Percentiles rank a stretch among this genome's conserved stretches.
Conservation (phyloP, 306 rosid species). For the Delonix regia region DNA sequence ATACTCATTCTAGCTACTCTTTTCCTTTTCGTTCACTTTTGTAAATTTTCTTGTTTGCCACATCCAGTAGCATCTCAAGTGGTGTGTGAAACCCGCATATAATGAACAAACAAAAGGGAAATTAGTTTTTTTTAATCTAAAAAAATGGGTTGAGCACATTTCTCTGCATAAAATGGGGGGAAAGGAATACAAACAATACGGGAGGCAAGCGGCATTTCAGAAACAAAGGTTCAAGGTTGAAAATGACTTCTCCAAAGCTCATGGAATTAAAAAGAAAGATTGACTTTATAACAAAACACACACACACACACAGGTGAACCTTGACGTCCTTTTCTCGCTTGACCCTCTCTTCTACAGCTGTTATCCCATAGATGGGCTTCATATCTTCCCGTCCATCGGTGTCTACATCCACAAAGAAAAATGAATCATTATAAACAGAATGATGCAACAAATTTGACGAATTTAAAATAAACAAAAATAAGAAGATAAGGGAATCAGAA, state of each 20-base stretch:
- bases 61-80: neutral
- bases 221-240: neutral
- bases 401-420: constrained; percentile 48
- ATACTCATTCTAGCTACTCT: neutral
- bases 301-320: constrained; percentile 43
- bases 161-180: neutral
- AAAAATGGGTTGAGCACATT: neutral
- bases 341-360: constrained; percentile 99
- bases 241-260: neutral
- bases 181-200: neutral
- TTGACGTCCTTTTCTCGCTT: constrained; percentile 99
- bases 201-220: neutral
- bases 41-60: neutral
- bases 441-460: neutral
- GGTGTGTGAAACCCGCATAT: neutral
- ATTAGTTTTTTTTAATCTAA: neutral
- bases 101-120: neutral
- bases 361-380: constrained; percentile 99
- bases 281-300: neutral
- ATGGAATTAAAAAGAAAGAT: neutral
- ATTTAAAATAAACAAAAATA: neutral
- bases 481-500: too few species aligned
- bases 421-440: neutral
- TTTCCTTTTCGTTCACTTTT: too few species aligned
- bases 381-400: constrained; percentile 99